Conservation (phyloP, 2,329 filamentous ascomycete genomes). For the Venturia asperata region DNA sequence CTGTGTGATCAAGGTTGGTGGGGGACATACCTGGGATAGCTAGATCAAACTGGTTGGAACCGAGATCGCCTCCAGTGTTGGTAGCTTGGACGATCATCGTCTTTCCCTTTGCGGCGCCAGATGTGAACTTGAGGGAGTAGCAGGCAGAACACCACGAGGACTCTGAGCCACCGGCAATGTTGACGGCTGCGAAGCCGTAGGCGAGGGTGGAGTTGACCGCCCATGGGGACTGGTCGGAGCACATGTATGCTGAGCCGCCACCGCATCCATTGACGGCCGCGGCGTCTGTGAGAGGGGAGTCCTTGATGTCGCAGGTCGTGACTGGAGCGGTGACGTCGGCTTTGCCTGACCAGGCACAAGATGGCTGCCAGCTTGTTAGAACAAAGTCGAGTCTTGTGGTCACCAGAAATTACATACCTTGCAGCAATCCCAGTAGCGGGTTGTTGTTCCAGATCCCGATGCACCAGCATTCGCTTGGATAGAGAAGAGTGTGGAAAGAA, state of each 20-base stretch:
- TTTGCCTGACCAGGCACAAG: conserved; percentile 52
- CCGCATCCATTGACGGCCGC: conserved; percentile 46
- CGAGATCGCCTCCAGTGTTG: conserved; percentile 53
- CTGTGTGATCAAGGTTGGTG: background rate
- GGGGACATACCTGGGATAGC: conserved; percentile 25
- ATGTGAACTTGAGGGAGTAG: conserved; percentile 52
- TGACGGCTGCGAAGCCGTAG: conserved; percentile 57
- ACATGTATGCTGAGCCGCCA: conserved; percentile 51
- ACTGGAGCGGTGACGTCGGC: conserved; percentile 44
- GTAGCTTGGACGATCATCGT: conserved; percentile 56
- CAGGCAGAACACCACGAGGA: conserved; percentile 55
- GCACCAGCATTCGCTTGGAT: conserved; percentile 8
- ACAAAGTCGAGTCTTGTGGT: background rate
- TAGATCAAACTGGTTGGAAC: conserved; percentile 53
- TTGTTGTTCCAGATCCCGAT: conserved; percentile 30
- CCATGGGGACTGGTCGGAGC: conserved; percentile 54
- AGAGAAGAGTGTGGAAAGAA: background rate
- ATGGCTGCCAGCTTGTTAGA: conserved; percentile 27
- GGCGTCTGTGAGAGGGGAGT: conserved; percentile 45
- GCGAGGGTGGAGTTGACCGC: conserved; percentile 48
- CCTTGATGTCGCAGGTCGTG: conserved; percentile 45
- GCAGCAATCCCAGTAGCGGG: conserved; percentile 53
- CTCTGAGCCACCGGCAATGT: conserved; percentile 49
- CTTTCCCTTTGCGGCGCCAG: conserved; percentile 49
- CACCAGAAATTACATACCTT: conserved; percentile 39